Conservation (phyloP, 805 yeast species). For the Komagataella pseudopastoris region DNA sequence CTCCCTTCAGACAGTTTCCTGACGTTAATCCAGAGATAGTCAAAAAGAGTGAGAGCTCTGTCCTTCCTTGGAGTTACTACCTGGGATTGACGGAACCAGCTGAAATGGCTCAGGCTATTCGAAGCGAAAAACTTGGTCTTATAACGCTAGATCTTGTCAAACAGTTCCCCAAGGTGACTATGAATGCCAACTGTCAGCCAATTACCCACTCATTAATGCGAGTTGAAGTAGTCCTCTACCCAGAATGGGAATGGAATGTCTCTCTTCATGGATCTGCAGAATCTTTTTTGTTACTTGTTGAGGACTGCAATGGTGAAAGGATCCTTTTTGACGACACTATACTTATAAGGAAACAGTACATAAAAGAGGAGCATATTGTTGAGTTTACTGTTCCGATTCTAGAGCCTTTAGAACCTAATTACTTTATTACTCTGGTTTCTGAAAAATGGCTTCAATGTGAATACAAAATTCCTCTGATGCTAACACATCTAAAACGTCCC, state of each 20-base stretch:
- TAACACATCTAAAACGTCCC: slow-evolving; percentile 42
- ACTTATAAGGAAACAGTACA: slow-evolving; percentile 31
- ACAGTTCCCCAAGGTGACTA: slow-evolving; percentile 57
- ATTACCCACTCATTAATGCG: slow-evolving; percentile 55
- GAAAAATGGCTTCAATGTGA: slow-evolving; percentile 81
- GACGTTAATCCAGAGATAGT: slow-evolving; percentile 61
- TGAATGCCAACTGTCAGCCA: slow-evolving; percentile 61
- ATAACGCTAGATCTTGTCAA: slow-evolving; percentile 42
- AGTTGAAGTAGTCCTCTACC: slow-evolving; percentile 51
- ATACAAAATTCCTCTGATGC: slow-evolving; percentile 42
- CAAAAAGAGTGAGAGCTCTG: slow-evolving; percentile 63
- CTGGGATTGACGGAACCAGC: slow-evolving; percentile 49
- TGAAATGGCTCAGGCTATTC: slow-evolving; percentile 75
- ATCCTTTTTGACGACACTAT: slow-evolving; percentile 49
- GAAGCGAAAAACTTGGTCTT: slow-evolving; percentile 55
- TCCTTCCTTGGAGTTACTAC: slow-evolving; percentile 73
- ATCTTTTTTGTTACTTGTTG: slow-evolving; percentile 57
- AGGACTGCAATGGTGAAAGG: slow-evolving; percentile 72
- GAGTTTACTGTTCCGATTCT: slow-evolving; percentile 51
- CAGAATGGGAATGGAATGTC: slow-evolving; percentile 72
- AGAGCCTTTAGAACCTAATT: slow-evolving; percentile 54
- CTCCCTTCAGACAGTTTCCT: slow-evolving; percentile 79
- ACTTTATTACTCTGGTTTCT: slow-evolving; percentile 59
- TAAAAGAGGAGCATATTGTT: slow-evolving; percentile 39
- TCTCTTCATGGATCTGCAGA: slow-evolving; percentile 51